Evolutionary conservation across 768 basidiomycete species (phyloP), one percentile per base, ranked within the genome.

Genomic region (Asterophora parasitica): DNA sequence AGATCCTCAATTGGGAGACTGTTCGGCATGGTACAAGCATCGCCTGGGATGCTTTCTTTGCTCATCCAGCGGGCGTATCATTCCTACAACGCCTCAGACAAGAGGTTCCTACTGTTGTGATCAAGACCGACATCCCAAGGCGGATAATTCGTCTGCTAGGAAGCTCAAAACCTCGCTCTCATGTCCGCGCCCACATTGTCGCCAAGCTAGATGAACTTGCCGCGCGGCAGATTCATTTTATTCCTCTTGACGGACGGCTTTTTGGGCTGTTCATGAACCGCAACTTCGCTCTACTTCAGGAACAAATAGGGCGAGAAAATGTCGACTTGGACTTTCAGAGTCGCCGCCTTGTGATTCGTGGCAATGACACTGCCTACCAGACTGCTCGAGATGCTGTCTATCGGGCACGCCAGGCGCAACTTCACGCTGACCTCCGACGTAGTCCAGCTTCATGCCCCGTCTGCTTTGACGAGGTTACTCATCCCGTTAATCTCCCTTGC

Each of bases 21-120:
- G 60, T 87, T 28, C 70, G 64, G 20, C 56, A 75, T 13, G 72
- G 79, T 37, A 78, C 74, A 23, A 74, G 75, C 33, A 64, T 71
- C 1, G 65, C 77, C 7, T 91, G 87, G 87, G 82, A 89, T 49
- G 66, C 71, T 3, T 88, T 78, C 62, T 83, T 91, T 50, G 58
- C 58, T 16, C 52, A 68, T 4, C 48, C 54, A 0, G 62, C 63
- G 5, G 85, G 85, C 0, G 33, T 39, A 0, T 16, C 11, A 0
- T 88, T 75, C 58, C 44, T 90, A 39, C 54, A 65, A 0, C 59
- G 67, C 0, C 46, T 88, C 9, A 69, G 78, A 46, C 50, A 47
- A 1, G 48, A 53, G 8, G 57, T 74, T 38, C 61, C 66, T 0
- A 69, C 64, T 0, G 63, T 85, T 16, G 58, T 62, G 23, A 73